Evolutionary conservation across 2,329 filamentous ascomycete genomes (phyloP).

Genomic region (Scytalidium lignicola): DNA sequence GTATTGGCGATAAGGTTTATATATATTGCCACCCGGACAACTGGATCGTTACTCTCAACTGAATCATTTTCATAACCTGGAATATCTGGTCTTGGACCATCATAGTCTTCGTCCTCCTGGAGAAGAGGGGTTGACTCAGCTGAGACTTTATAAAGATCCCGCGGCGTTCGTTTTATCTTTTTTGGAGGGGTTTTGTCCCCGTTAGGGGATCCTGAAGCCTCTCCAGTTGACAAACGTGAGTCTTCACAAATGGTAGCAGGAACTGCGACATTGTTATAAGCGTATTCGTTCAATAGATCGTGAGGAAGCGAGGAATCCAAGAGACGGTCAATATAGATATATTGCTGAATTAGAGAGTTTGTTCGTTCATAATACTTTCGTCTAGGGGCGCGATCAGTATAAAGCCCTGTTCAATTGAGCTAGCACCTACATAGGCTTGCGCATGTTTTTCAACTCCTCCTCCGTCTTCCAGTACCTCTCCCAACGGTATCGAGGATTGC

Average conservation of each 20-base stretch:
- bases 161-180: conserved; percentile 72
- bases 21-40: conserved; percentile 85
- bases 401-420: conserved; percentile 11
- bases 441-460: conserved; percentile 66
- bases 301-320: conserved; percentile 91
- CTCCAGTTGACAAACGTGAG: conserved; percentile 30
- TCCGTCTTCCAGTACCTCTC: conserved; percentile 81
- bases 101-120: conserved; percentile 36
- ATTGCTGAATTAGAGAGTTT: conserved; percentile 85
- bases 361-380: conserved; percentile 84
- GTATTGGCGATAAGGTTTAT: conserved; percentile 58
- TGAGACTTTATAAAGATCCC: conserved; percentile 70
- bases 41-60: conserved; percentile 65
- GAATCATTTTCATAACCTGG: conserved; percentile 69
- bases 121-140: conserved; percentile 62
- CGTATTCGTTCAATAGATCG: conserved; percentile 86
- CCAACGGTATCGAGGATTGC: conserved; percentile 63
- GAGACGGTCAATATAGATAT: conserved; percentile 86
- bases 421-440: conserved; percentile 58
- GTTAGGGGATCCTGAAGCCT: conserved; percentile 29
- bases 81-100: conserved; percentile 49
- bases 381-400: conserved; percentile 30
- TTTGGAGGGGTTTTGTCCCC: conserved; percentile 32
- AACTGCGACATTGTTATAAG: conserved; percentile 54
- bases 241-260: conserved; percentile 76